phyloP scores from a whole-genome alignment of 2,329 filamentous ascomycete genomes.

The Thielaviopsis euricoi region DNA sequence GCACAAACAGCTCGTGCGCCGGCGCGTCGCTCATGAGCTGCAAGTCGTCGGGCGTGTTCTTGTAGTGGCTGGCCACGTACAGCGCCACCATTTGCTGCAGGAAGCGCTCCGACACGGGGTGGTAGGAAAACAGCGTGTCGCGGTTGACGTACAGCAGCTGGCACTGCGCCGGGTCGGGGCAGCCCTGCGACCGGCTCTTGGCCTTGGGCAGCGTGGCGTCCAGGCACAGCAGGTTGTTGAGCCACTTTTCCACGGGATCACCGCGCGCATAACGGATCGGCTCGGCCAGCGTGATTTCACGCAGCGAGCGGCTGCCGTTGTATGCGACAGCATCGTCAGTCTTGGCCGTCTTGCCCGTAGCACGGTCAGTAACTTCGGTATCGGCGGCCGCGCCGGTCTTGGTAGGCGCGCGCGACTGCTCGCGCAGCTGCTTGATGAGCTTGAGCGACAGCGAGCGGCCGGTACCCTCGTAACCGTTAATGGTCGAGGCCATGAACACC shows the following conservation, averaged over 20 bases:
- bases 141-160: conserved; percentile 89
- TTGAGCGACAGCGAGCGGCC: conserved; percentile 89
- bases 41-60: conserved; percentile 95
- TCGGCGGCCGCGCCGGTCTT: conserved; percentile 31
- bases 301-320: conserved; percentile 57
- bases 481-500: conserved; percentile 98
- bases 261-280: conserved; percentile 89
- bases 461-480: conserved; percentile 97
- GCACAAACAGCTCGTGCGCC: conserved; percentile 87
- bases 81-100: conserved; percentile 95
- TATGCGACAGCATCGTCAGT: conserved; percentile 36
- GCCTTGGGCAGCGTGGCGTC: conserved; percentile 78
- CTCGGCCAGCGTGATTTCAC: conserved; percentile 83
- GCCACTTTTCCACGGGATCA: conserved; percentile 87
- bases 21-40: conserved; percentile 97
- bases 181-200: conserved; percentile 55
- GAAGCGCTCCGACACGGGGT: conserved; percentile 92
- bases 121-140: conserved; percentile 95
- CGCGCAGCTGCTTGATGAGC: conserved; percentile 88
- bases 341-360: conserved; percentile 58
- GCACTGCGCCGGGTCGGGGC: conserved; percentile 79
- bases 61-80: conserved; percentile 94
- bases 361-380: conserved; percentile 57
- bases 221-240: conserved; percentile 84
- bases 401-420: conserved; percentile 58